Percentiles rank a stretch among this genome's conserved stretches.
Evolutionary conservation across 306 rosid species (phyloP).

Genomic region (Quercus dentata): DNA sequence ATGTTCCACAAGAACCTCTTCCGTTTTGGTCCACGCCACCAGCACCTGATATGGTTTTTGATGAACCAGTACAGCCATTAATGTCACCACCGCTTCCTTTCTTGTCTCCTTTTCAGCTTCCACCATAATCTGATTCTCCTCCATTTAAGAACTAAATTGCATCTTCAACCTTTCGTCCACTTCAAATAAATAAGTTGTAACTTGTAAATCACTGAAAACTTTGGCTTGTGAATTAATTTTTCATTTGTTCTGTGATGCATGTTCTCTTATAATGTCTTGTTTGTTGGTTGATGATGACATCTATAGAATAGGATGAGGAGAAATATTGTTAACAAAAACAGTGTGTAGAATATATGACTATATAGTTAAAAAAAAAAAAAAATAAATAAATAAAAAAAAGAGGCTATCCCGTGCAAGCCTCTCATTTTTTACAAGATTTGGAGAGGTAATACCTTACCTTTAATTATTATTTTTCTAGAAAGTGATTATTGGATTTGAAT

Average conservation of each 20-base stretch:
- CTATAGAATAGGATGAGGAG: too few relatives aligned
- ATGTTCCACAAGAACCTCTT: conserved; percentile 34
- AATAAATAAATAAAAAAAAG: too few relatives aligned
- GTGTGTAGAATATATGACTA: too few relatives aligned
- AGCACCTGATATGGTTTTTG: conserved; percentile 21
- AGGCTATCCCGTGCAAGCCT: too few relatives aligned
- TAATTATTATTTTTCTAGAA: too few relatives aligned
- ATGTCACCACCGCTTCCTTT: conserved; percentile 27
- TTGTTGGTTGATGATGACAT: not conserved
- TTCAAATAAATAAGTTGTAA: not conserved
- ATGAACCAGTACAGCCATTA: conserved; percentile 25
- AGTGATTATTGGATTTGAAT: too few relatives aligned
- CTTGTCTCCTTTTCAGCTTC: conserved; percentile 18
- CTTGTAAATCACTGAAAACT: not conserved
- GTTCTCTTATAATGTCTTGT: not conserved
- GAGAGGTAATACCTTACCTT: too few relatives aligned
- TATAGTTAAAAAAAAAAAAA: too few relatives aligned
- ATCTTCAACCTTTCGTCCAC: not conserved
- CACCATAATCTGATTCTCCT: conserved; percentile 14
- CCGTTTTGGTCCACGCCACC: conserved; percentile 39
- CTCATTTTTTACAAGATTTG: too few relatives aligned
- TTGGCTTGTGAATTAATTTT: not conserved
- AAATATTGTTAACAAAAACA: too few relatives aligned
- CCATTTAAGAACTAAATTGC: conserved; percentile 10
- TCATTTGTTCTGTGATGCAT: not conserved